phyloP scores from a whole-genome alignment of 2,329 filamentous ascomycete species.

The Setomelanomma holmii region DNA sequence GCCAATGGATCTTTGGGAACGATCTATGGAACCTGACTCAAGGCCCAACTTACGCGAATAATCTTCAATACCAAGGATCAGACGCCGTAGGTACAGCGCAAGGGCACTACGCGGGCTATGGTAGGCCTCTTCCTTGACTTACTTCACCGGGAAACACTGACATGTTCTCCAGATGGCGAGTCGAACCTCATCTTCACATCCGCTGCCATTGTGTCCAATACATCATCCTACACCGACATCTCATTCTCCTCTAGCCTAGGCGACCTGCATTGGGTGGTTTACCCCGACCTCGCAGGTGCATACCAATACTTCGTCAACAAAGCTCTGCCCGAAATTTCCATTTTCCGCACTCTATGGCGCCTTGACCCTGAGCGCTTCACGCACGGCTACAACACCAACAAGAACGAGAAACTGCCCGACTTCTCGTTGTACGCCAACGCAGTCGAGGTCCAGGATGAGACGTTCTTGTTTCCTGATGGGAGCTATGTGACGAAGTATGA shows the following conservation, averaged over 20 bases:
- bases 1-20: background rate
- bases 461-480: background rate
- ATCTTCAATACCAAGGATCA: background rate
- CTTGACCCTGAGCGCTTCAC: background rate
- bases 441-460: background rate
- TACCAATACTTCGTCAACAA: background rate
- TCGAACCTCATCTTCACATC: background rate
- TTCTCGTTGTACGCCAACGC: background rate
- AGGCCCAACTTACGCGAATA: background rate
- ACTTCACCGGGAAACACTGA: too few relatives aligned
- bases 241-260: background rate
- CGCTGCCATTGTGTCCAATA: background rate
- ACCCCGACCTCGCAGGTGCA: background rate
- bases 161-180: background rate
- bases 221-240: background rate
- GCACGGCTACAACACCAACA: background rate
- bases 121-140: too few relatives aligned
- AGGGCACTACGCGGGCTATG: background rate
- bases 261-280: background rate
- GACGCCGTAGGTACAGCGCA: background rate
- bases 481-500: background rate
- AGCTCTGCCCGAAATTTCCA: background rate
- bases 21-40: background rate
- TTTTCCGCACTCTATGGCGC: background rate
- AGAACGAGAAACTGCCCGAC: background rate